Evolutionary conservation across 2,329 filamentous ascomycete species (phyloP), one percentile per base, ranked within the genome.

Genomic region (Lasiodiplodia sp.): DNA sequence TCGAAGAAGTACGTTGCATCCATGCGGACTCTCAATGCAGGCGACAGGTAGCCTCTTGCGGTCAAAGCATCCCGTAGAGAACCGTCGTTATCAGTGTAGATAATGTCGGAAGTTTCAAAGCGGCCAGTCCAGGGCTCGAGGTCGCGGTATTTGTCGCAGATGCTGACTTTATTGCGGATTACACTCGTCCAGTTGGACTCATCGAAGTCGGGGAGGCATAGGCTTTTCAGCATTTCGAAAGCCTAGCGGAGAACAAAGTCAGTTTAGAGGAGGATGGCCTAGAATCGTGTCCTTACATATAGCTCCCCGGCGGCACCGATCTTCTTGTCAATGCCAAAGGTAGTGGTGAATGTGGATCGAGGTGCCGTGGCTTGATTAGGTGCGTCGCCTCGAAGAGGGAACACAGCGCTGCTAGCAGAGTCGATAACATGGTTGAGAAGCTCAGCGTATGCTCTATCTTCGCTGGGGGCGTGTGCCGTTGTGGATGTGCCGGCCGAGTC

Each of bases 1-100:
- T 87, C 86, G 2, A 87, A 80, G 25, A 79, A 82, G 70, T 85
- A 87, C 3, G n/a, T n/a, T n/a, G n/a, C n/a, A n/a, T n/a, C n/a
- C n/a, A n/a, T n/a, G n/a, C n/a, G n/a, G n/a, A n/a, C n/a, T n/a
- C n/a, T n/a, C n/a, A n/a, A n/a, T n/a, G n/a, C n/a, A n/a, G n/a
- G n/a, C n/a, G n/a, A n/a, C n/a, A n/a, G n/a, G n/a, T n/a, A n/a
- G n/a, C n/a, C n/a, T n/a, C n/a, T n/a, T n/a, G n/a, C n/a, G n/a
- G n/a, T n/a, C n/a, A n/a, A n/a, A n/a, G n/a, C n/a, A n/a, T n/a
- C n/a, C n/a, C n/a, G n/a, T n/a, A n/a, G n/a, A 10, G 49, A 53
- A 53, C 49, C 49, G 16, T 40, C 34, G 1, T 23, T 34, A 70
- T 86, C 84, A 0, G 68, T 65, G 68, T 86, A 86, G 0, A 79